Evolutionary conservation across 257 asterid species (phyloP).

Genomic region (Mitragyna speciosa): DNA sequence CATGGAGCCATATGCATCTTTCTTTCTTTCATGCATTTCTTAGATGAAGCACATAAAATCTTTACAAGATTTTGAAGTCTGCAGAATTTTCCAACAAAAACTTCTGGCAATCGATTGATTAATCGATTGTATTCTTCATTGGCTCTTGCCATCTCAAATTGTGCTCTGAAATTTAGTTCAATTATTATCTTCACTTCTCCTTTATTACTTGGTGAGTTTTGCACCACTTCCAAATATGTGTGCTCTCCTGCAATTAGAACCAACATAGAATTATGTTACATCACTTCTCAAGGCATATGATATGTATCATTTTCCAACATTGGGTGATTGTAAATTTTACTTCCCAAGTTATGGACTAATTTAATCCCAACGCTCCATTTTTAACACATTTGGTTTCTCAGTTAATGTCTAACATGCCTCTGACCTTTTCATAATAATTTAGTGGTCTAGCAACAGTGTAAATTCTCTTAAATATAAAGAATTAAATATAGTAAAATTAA

Average conservation of each 20-base stretch:
- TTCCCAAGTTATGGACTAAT: too few relatives aligned
- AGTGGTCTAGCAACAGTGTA: too few relatives aligned
- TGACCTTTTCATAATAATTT: too few relatives aligned
- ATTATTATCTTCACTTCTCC: constrained; percentile 37
- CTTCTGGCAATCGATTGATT: constrained; percentile 29
- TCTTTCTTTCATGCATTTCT: constrained; percentile 40
- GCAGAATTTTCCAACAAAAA: constrained; percentile 37
- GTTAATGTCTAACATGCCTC: too few relatives aligned
- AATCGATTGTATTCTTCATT: constrained; percentile 33
- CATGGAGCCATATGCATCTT: constrained; percentile 50
- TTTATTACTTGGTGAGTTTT: constrained; percentile 6
- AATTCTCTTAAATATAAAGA: too few relatives aligned
- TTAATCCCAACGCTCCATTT: too few relatives aligned
- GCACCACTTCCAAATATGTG: constrained; percentile 36
- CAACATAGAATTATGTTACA: not conserved
- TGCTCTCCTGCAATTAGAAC: constrained; percentile 33
- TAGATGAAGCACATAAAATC: constrained; percentile 40
- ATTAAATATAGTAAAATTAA: too few relatives aligned
- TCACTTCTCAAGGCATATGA: too few relatives aligned
- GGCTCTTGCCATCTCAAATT: constrained; percentile 40
- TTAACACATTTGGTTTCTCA: too few relatives aligned
- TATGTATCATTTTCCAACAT: too few relatives aligned
- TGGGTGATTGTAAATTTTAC: too few relatives aligned
- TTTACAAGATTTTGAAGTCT: constrained; percentile 32
- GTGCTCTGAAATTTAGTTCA: constrained; percentile 36